phyloP scores from a whole-genome alignment of 2,329 filamentous ascomycete species.

The Aspergillus sp. region DNA sequence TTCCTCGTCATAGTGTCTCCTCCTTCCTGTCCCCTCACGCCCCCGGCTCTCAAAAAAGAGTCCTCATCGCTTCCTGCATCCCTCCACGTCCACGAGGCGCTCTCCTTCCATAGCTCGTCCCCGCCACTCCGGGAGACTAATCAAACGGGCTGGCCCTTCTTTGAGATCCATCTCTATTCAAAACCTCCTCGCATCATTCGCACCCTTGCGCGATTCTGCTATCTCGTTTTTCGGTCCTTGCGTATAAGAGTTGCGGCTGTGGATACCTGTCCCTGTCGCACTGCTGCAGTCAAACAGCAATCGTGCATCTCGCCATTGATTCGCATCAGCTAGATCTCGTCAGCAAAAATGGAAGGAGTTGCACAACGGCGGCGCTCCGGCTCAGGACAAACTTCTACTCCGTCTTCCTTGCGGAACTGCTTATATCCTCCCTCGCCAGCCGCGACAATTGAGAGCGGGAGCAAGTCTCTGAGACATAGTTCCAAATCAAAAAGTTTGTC shows the following conservation, averaged over 20 bases:
- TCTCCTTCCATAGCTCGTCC: not conserved
- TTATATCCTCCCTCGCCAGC: slow-evolving; percentile 27
- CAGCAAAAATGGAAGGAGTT: slow-evolving; percentile 27
- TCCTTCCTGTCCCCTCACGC: slow-evolving; percentile 16
- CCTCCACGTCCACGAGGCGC: not conserved
- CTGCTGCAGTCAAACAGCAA: slow-evolving; percentile 20
- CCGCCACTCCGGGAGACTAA: slow-evolving; percentile 2
- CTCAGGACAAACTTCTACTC: slow-evolving; percentile 22
- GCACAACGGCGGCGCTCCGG: slow-evolving; percentile 25
- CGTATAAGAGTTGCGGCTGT: slow-evolving; percentile 10
- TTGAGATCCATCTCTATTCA: slow-evolving; percentile 4
- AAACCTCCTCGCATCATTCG: slow-evolving; percentile 14
- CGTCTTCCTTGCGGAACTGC: slow-evolving; percentile 23
- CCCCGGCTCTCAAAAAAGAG: not conserved
- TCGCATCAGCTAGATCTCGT: slow-evolving; percentile 20
- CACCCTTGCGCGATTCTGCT: slow-evolving; percentile 17
- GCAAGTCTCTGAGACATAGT: slow-evolving; percentile 20
- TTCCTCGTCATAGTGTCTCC: slow-evolving; percentile 10
- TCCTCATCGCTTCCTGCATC: not conserved
- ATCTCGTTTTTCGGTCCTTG: slow-evolving; percentile 9
- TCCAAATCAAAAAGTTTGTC: slow-evolving; percentile 25
- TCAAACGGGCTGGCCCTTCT: slow-evolving; percentile 14
- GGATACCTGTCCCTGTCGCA: slow-evolving; percentile 18
- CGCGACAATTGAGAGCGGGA: slow-evolving; percentile 16
- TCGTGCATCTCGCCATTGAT: slow-evolving; percentile 27